phyloP scores from a whole-genome alignment of 2,329 filamentous ascomycete species.

The Colletotrichum navitas region DNA sequence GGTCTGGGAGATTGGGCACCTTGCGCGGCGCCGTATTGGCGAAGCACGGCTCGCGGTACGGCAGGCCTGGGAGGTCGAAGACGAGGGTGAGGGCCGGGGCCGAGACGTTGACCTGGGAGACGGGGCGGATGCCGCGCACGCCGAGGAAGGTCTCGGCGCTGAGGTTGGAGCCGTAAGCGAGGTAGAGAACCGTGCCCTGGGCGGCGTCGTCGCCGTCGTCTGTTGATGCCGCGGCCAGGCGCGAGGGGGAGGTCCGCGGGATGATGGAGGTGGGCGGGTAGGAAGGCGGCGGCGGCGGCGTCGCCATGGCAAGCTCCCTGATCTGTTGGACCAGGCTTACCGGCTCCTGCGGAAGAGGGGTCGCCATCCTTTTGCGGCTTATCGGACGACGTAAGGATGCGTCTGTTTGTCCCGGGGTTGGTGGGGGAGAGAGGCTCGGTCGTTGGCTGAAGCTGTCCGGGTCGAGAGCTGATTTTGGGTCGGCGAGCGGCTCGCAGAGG shows the following conservation, averaged over 20 bases:
- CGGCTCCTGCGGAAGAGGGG: conserved; percentile 13
- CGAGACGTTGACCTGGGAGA: conserved; percentile 85
- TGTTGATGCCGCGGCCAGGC: conserved; percentile 51
- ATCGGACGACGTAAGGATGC: background rate
- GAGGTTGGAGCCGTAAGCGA: conserved; percentile 94
- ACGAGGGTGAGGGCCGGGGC: conserved; percentile 83
- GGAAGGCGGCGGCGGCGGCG: conserved; percentile 20
- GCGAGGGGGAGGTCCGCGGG: conserved; percentile 52
- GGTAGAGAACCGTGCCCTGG: conserved; percentile 74
- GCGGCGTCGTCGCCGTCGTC: conserved; percentile 40
- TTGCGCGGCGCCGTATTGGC: conserved; percentile 80
- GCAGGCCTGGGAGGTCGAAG: conserved; percentile 87
- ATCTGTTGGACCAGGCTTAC: conserved; percentile 12
- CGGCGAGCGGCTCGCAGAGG: background rate
- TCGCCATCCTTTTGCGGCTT: background rate
- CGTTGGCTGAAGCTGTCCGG: background rate
- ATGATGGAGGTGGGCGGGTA: conserved; percentile 51
- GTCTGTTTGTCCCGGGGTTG: background rate
- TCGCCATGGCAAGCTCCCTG: background rate
- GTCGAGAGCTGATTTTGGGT: conserved; percentile 16
- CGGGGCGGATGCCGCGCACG: conserved; percentile 80
- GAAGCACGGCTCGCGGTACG: conserved; percentile 93
- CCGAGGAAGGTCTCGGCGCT: conserved; percentile 83
- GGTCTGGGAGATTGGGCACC: conserved; percentile 57
- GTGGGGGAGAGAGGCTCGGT: background rate